These are phyloP conservation scores for Rhizopogon roseolus DNA, from an alignment of 768 basidiomycete species.

Conservation along the genomic window DNA sequence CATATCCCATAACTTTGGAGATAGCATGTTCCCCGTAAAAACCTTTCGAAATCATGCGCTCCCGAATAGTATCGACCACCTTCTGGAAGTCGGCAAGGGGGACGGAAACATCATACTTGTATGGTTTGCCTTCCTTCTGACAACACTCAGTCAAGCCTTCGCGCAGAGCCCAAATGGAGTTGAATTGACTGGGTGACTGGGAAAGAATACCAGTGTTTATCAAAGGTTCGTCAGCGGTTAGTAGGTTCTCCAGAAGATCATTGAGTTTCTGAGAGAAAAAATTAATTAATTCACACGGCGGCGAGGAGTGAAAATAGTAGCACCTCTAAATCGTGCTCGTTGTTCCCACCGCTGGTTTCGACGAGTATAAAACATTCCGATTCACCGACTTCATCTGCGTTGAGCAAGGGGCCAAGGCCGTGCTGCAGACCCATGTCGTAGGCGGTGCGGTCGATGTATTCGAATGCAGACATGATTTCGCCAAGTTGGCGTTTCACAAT, in stretches of 20 bases:
- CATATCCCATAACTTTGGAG: slow-evolving; percentile 86
- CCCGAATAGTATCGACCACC: slow-evolving; percentile 77
- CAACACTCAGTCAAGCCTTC: slow-evolving; percentile 91
- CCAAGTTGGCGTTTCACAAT: slow-evolving; percentile 78
- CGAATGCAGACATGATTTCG: slow-evolving; percentile 96
- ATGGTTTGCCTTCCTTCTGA: slow-evolving; percentile 90
- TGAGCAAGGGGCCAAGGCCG: slow-evolving; percentile 73
- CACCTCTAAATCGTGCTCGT: slow-evolving; percentile 93
- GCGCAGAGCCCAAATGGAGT: slow-evolving; percentile 85
- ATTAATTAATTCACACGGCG: not conserved
- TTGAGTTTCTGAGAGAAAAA: slow-evolving; percentile 68
- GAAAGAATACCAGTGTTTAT: slow-evolving; percentile 90
- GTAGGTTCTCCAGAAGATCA: slow-evolving; percentile 68
- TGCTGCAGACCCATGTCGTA: slow-evolving; percentile 84
- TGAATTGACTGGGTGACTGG: slow-evolving; percentile 86
- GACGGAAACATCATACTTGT: slow-evolving; percentile 96
- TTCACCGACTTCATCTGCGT: slow-evolving; percentile 67
- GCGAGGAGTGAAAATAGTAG: slow-evolving; percentile 9
- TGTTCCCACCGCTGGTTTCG: slow-evolving; percentile 90
- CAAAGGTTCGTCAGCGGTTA: slow-evolving; percentile 67
- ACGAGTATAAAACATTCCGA: slow-evolving; percentile 88
- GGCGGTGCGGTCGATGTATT: slow-evolving; percentile 87
- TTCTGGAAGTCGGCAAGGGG: slow-evolving; percentile 83
- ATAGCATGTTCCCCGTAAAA: slow-evolving; percentile 70
- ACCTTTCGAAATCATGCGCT: slow-evolving; percentile 64